Percentiles rank a stretch among this genome's conserved stretches.
Conservation (phyloP, 352 stramenopile genomes). For the Aphanomyces euteiches region DNA sequence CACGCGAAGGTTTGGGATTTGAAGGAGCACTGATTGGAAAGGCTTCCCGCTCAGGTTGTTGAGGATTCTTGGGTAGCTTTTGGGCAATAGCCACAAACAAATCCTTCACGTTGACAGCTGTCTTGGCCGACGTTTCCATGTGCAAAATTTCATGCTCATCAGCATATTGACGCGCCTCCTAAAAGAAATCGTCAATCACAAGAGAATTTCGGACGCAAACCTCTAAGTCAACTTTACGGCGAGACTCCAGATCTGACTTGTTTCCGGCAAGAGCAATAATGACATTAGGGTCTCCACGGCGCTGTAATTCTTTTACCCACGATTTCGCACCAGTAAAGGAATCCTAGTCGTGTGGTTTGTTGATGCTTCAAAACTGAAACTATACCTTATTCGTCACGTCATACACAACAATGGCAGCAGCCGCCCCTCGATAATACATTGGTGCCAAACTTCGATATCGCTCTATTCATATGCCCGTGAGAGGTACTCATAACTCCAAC, state of each 20-base stretch:
- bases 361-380: constrained; percentile 18
- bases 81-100: constrained; percentile 98
- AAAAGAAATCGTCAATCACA: neutral
- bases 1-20: constrained; percentile 49
- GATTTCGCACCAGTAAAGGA: constrained; percentile 97
- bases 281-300: constrained; percentile 96
- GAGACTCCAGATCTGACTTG: constrained; percentile 97
- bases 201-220: constrained; percentile 31
- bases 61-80: constrained; percentile 75
- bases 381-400: constrained; percentile 95
- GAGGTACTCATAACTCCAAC: neutral
- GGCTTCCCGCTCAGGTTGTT: constrained; percentile 74
- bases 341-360: constrained; percentile 56
- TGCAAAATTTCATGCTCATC: constrained; percentile 98
- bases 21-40: constrained; percentile 80
- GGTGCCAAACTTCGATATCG: constrained; percentile 94
- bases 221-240: constrained; percentile 95
- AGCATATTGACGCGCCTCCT: constrained; percentile 97
- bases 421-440: constrained; percentile 97
- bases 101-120: constrained; percentile 98
- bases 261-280: constrained; percentile 97
- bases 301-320: constrained; percentile 99
- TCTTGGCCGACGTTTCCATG: constrained; percentile 99
- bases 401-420: constrained; percentile 96
- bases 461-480: constrained; percentile 50